Evolutionary conservation across 2,329 filamentous ascomycete species (phyloP).

Genomic region (Simplicillium sp.): DNA sequence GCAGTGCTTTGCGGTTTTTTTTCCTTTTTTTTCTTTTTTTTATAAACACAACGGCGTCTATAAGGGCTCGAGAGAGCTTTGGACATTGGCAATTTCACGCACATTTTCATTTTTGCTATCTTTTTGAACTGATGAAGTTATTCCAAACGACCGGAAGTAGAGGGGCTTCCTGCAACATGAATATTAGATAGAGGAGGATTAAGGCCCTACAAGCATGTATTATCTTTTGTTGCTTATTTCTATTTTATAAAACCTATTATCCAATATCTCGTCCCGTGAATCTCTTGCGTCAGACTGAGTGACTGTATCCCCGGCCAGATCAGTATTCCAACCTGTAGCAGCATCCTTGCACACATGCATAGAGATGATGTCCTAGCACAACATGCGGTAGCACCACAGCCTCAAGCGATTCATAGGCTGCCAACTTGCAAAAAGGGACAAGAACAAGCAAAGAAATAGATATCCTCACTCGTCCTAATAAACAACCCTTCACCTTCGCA

Average conservation of each 20-base stretch:
- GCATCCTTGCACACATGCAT: neutral
- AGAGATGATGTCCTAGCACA: too few relatives aligned
- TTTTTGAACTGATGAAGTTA: neutral
- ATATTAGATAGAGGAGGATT: slow-evolving; percentile 15
- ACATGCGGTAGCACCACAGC: too few relatives aligned
- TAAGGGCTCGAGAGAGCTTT: neutral
- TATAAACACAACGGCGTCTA: slow-evolving; percentile 2
- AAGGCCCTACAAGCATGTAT: slow-evolving; percentile 35
- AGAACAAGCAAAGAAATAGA: too few relatives aligned
- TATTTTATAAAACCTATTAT: slow-evolving; percentile 6
- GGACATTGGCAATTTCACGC: too few relatives aligned
- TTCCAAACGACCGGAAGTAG: slow-evolving; percentile 12
- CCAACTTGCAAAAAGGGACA: too few relatives aligned
- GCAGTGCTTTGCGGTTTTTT: neutral
- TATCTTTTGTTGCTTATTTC: slow-evolving; percentile 33
- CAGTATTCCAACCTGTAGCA: neutral
- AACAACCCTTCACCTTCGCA: too few relatives aligned
- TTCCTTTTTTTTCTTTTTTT: slow-evolving; percentile 8
- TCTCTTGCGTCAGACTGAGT: slow-evolving; percentile 5
- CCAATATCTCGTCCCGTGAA: too few relatives aligned
- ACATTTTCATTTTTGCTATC: slow-evolving; percentile 1
- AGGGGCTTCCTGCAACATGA: slow-evolving; percentile 13
- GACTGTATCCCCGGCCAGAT: neutral
- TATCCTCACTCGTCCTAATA: too few relatives aligned
- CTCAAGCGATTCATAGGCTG: too few relatives aligned